A percentile compares a stretch with the other conserved stretches of the same genome.
These are phyloP conservation scores for Rhododendron simsii DNA, from an alignment of 148 eudicot species.

Conservation along the genomic window DNA sequence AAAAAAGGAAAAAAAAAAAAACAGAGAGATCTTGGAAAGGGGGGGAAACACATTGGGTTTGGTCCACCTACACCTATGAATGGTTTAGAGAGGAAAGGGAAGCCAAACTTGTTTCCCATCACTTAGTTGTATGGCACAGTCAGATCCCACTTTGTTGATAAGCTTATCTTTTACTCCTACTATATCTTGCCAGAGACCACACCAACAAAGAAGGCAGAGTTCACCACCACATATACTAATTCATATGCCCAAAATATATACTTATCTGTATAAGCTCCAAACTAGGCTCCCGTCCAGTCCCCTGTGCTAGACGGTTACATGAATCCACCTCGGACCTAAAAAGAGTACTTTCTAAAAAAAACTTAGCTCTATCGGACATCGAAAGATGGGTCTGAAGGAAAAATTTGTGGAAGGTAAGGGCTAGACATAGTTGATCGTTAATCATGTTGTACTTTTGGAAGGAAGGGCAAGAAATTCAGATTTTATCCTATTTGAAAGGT, in stretches of 20 bases:
- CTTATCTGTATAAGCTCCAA: background rate
- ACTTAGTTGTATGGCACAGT: constrained; percentile 24
- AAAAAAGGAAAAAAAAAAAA: no score
- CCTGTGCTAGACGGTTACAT: background rate
- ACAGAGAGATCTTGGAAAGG: background rate
- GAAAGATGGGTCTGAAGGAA: background rate
- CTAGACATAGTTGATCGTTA: background rate
- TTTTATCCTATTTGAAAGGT: background rate
- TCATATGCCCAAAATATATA: background rate
- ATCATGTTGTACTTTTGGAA: background rate
- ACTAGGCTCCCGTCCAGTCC: background rate
- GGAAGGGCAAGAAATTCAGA: background rate
- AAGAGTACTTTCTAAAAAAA: background rate
- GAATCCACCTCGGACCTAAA: background rate
- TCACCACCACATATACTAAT: background rate
- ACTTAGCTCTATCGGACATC: background rate
- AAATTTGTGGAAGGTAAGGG: background rate
- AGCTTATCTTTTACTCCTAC: constrained; percentile 7
- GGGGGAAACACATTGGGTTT: background rate
- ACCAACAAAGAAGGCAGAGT: background rate
- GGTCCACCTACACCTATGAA: constrained; percentile 28
- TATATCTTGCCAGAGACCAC: background rate
- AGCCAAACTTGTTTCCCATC: constrained; percentile 16
- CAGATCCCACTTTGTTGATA: constrained; percentile 36
- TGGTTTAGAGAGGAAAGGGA: constrained; percentile 8